Evolutionary conservation across 345 rosid species (phyloP).

Genomic region (Fremontodendron californicum): DNA sequence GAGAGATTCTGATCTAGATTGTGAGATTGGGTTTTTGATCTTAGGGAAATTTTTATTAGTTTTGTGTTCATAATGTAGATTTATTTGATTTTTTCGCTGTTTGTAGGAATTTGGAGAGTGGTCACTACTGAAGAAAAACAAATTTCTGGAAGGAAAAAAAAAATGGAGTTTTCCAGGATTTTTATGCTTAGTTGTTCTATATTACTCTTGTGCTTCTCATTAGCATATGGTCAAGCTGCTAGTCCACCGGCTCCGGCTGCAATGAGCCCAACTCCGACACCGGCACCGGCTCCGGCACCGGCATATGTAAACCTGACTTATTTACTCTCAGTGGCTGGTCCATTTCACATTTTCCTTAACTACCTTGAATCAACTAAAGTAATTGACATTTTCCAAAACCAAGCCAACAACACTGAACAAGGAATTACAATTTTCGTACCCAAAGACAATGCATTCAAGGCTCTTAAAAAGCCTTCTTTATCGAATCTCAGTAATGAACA

Average conservation of each 20-base stretch:
- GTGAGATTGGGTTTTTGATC: constrained; percentile 3
- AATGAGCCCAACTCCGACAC: not conserved
- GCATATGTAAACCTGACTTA: not conserved
- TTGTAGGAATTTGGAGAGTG: constrained; percentile 27
- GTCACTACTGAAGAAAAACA: not conserved
- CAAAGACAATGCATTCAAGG: not conserved
- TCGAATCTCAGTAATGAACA: not conserved
- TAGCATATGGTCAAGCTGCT: not conserved
- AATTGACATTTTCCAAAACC: not conserved
- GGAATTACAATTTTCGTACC: not conserved
- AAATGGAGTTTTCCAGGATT: not conserved
- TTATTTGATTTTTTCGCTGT: not conserved
- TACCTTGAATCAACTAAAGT: not conserved
- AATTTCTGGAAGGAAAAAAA: constrained; percentile 5
- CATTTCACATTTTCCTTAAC: not conserved
- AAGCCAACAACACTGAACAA: not conserved
- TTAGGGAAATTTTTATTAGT: not conserved
- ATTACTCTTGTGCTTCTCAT: not conserved
- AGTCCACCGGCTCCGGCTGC: not conserved
- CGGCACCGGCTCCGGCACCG: not conserved
- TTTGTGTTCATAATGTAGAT: not conserved
- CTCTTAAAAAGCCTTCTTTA: not conserved
- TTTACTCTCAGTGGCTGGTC: not conserved
- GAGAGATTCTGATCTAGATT: not conserved
- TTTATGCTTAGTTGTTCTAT: not conserved